phyloP scores from a whole-genome alignment of 2,329 filamentous ascomycete species.

The Pestalotiopsis sp. region DNA sequence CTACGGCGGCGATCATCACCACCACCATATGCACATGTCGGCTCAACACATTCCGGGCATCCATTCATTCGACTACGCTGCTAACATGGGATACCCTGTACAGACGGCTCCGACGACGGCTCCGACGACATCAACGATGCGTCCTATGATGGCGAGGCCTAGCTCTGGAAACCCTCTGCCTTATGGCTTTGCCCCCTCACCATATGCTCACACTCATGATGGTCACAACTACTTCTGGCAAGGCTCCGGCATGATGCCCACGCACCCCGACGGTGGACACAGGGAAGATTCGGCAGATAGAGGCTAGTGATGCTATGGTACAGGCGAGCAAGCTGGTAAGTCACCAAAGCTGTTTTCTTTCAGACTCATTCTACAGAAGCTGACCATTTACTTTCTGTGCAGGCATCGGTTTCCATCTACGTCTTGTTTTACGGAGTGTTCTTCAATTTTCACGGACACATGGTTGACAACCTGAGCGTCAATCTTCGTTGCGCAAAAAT shows the following conservation, averaged over 20 bases:
- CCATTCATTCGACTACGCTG: constrained; percentile 28
- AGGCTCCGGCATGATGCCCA: constrained; percentile 13
- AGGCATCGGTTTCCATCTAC: neutral
- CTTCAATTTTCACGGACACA: neutral
- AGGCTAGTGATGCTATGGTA: neutral
- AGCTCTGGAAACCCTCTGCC: constrained; percentile 20
- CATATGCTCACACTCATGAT: constrained; percentile 28
- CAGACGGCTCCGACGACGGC: constrained; percentile 21
- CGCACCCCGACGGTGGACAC: neutral
- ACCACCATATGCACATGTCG: constrained; percentile 17
- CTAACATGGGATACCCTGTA: constrained; percentile 29
- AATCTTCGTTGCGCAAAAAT: neutral
- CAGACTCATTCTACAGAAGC: neutral
- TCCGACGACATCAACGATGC: constrained; percentile 13
- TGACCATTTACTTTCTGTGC: neutral
- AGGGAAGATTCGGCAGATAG: neutral
- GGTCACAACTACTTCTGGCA: constrained; percentile 26
- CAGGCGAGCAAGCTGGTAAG: neutral
- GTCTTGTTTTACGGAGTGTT: neutral
- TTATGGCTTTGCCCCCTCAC: constrained; percentile 24
- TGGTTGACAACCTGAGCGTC: neutral
- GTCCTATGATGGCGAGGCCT: constrained; percentile 14
- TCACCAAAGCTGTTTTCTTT: neutral
- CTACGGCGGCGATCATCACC: constrained; percentile 18
- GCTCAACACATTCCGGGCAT: constrained; percentile 21